A percentile compares a stretch with the other conserved stretches of the same genome.
Conservation (phyloP, 202 grass and related monocot genomes). For the Elaeis oleifera region DNA sequence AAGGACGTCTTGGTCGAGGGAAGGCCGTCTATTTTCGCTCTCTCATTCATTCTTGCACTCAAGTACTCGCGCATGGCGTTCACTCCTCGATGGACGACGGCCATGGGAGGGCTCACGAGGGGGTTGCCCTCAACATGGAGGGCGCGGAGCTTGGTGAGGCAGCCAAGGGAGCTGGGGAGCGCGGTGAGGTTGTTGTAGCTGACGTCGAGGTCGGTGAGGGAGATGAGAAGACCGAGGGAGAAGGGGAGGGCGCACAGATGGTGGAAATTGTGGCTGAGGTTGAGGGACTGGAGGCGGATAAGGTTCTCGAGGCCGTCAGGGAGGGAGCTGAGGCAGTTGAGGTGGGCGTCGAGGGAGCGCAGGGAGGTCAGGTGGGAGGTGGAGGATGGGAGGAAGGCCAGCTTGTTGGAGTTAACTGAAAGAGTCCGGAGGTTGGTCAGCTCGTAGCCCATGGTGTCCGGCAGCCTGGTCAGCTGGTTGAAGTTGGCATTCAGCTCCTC, state of each 20-base stretch:
- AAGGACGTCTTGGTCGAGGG: conserved; percentile 34
- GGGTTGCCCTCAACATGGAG: conserved; percentile 70
- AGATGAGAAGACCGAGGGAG: conserved; percentile 50
- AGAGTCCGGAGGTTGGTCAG: conserved; percentile 50
- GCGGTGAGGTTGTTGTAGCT: conserved; percentile 66
- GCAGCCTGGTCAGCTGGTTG: conserved; percentile 69
- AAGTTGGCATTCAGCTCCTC: conserved; percentile 91
- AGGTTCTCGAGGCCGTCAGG: conserved; percentile 75
- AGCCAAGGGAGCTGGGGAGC: conserved; percentile 69
- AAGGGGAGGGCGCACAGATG: conserved; percentile 58
- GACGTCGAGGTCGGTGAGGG: conserved; percentile 65
- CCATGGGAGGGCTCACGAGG: conserved; percentile 58
- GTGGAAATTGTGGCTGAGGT: conserved; percentile 84
- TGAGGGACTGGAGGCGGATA: conserved; percentile 48
- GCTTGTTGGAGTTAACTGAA: conserved; percentile 84
- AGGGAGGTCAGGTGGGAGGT: conserved; percentile 67
- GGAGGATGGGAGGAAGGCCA: conserved; percentile 51
- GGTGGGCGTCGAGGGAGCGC: conserved; percentile 51
- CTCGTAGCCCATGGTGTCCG: conserved; percentile 89
- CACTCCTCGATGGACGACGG: conserved; percentile 63
- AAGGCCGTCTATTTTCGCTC: conserved; percentile 10
- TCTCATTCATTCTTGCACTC: conserved; percentile 45
- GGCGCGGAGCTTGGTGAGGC: conserved; percentile 58
- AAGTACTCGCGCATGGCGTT: conserved; percentile 62
- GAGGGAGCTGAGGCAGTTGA: conserved; percentile 68